Evolutionary conservation across 495 filamentous ascomycete species (phyloP).

Genomic region (Penicillium pancosmium): DNA sequence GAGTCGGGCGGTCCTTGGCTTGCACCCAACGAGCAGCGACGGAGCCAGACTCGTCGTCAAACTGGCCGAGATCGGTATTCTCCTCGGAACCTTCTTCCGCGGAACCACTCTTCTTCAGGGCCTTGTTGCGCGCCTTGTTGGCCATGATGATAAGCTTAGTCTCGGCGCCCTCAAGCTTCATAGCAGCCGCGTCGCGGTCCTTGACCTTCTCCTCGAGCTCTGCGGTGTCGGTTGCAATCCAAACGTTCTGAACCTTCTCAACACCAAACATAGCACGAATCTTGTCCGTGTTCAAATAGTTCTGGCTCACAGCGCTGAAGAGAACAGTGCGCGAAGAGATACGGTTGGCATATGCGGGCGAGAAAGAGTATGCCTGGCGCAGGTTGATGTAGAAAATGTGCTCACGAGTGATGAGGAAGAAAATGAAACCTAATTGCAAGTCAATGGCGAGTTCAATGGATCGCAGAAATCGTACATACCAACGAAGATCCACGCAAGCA

Average conservation of each 20-base stretch:
- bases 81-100: constrained; percentile 46
- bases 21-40: constrained; percentile 80
- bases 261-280: constrained; percentile 77
- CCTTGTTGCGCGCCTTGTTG: constrained; percentile 74
- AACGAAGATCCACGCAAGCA: constrained; percentile 76
- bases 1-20: constrained; percentile 81
- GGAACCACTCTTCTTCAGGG: constrained; percentile 66
- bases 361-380: constrained; percentile 90
- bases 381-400: constrained; percentile 94
- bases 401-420: constrained; percentile 88
- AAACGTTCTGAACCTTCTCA: constrained; percentile 76
- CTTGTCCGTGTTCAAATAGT: constrained; percentile 72
- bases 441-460: background rate
- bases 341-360: constrained; percentile 82
- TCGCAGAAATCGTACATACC: constrained; percentile 36
- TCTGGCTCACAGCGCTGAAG: constrained; percentile 79
- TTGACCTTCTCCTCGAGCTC: constrained; percentile 84
- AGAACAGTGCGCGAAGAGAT: constrained; percentile 94
- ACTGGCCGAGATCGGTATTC: constrained; percentile 51
- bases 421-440: constrained; percentile 66
- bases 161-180: constrained; percentile 87
- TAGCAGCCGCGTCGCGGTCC: constrained; percentile 79
- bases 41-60: constrained; percentile 67
- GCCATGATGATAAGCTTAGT: constrained; percentile 83
- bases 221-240: constrained; percentile 79